These are phyloP conservation scores for Thermoascus crustaceus DNA, from an alignment of 2,329 filamentous ascomycete species.

Conservation along the genomic window DNA sequence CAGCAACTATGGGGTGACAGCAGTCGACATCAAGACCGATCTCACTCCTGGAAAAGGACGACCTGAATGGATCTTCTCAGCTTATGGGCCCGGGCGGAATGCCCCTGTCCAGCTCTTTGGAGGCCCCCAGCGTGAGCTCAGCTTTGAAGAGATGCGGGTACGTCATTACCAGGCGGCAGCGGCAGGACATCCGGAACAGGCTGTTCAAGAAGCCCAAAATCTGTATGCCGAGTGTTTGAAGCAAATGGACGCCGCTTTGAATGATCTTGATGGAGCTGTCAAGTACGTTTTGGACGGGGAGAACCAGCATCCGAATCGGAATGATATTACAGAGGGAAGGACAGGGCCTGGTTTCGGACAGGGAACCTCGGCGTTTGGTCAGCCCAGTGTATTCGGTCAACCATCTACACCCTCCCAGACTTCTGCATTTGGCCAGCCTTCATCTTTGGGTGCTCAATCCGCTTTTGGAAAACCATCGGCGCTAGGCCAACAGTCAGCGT, in stretches of 20 bases:
- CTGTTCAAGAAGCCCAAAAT: slow-evolving; percentile 43
- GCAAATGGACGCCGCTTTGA: slow-evolving; percentile 64
- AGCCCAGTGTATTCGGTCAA: slow-evolving; percentile 31
- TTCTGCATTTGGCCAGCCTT: slow-evolving; percentile 30
- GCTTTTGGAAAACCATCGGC: slow-evolving; percentile 19
- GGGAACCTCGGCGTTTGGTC: slow-evolving; percentile 16
- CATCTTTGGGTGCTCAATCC: slow-evolving; percentile 11
- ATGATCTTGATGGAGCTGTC: slow-evolving; percentile 63
- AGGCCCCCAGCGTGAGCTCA: slow-evolving; percentile 69
- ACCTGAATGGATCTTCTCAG: slow-evolving; percentile 78
- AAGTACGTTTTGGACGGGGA: slow-evolving; percentile 59
- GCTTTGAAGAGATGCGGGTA: slow-evolving; percentile 76
- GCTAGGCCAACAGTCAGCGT: slow-evolving; percentile 14
- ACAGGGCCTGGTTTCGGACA: slow-evolving; percentile 23
- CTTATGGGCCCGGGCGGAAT: slow-evolving; percentile 70
- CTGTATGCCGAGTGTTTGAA: slow-evolving; percentile 58
- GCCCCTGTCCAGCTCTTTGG: slow-evolving; percentile 78
- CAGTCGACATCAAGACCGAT: slow-evolving; percentile 56
- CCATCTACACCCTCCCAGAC: slow-evolving; percentile 19
- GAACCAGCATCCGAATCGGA: slow-evolving; percentile 66
- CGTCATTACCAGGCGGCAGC: slow-evolving; percentile 59
- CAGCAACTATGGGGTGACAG: slow-evolving; percentile 46
- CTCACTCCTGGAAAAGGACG: slow-evolving; percentile 54
- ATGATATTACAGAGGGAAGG: slow-evolving; percentile 43
- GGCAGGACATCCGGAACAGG: slow-evolving; percentile 50